A percentile compares a stretch with the other conserved stretches of the same genome.
phyloP scores from a whole-genome alignment of 106 monocot species.

The Amphibolis antarctica region DNA sequence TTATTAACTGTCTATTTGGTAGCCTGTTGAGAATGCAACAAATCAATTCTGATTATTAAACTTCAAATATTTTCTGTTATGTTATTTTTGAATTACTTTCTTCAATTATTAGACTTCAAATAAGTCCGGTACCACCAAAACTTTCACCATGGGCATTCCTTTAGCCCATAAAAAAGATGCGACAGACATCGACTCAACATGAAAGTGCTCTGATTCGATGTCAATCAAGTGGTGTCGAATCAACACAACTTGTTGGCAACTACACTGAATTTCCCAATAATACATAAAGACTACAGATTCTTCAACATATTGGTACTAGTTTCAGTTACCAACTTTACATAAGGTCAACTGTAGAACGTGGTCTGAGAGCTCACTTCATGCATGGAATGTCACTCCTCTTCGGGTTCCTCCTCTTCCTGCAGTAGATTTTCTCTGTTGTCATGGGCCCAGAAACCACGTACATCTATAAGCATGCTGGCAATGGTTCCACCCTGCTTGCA shows the following conservation, averaged over 20 bases:
- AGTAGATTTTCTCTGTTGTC: constrained; percentile 97
- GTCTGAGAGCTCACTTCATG: not conserved
- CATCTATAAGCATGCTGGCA: constrained; percentile 96
- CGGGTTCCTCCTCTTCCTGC: constrained; percentile 96
- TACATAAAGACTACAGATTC: not conserved
- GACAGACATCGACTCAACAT: not conserved
- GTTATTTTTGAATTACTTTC: too few species aligned
- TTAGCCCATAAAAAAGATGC: too few species aligned
- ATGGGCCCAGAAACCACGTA: constrained; percentile 98
- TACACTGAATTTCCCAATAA: not conserved
- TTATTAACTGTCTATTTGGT: too few species aligned
- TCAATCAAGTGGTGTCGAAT: not conserved
- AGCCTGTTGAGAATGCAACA: too few species aligned
- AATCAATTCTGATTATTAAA: too few species aligned
- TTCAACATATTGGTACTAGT: not conserved
- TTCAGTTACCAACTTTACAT: not conserved
- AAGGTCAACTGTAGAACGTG: not conserved
- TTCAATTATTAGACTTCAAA: too few species aligned
- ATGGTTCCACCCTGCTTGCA: constrained; percentile 99
- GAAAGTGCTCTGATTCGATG: not conserved
- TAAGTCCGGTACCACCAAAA: too few species aligned
- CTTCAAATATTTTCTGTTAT: too few species aligned
- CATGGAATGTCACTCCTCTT: constrained; percentile 35
- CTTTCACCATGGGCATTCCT: too few species aligned
- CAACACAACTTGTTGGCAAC: not conserved